These are phyloP conservation scores for Pleurotus tuber-regium DNA, from an alignment of 768 basidiomycete genomes.

Conservation along the genomic window DNA sequence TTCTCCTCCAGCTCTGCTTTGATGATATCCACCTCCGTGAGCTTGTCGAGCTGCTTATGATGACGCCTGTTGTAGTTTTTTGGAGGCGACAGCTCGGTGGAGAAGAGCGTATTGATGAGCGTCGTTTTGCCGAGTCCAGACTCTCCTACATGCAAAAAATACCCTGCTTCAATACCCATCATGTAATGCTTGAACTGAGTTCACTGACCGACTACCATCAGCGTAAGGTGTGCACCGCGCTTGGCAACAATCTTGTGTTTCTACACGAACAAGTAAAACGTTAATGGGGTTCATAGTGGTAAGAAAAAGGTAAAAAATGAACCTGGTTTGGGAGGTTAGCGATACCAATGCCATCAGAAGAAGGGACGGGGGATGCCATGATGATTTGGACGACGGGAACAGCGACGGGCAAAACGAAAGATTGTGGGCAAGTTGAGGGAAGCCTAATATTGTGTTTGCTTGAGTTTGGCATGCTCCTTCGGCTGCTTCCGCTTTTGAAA, in stretches of 20 bases:
- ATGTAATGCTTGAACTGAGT: not conserved
- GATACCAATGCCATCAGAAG: conserved; percentile 84
- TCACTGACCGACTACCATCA: conserved; percentile 95
- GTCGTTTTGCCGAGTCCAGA: conserved; percentile 97
- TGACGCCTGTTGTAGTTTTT: conserved; percentile 91
- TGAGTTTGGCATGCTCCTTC: conserved; percentile 1
- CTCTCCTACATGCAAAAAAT: conserved; percentile 59
- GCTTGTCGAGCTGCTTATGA: conserved; percentile 96
- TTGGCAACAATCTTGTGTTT: conserved; percentile 99
- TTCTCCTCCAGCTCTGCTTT: conserved; percentile 99
- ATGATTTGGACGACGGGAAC: conserved; percentile 20
- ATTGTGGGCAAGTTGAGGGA: conserved; percentile 16
- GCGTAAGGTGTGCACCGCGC: conserved; percentile 94
- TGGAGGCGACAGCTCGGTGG: conserved; percentile 88
- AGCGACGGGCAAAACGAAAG: conserved; percentile 22
- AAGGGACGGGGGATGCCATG: conserved; percentile 45
- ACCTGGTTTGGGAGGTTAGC: conserved; percentile 99
- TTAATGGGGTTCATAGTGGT: not conserved
- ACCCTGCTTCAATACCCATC: not conserved
- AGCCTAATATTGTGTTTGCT: conserved; percentile 1
- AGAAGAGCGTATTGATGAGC: conserved; percentile 98
- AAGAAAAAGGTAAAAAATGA: conserved; percentile 19
- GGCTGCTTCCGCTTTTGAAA: not conserved
- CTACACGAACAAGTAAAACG: conserved; percentile 43
- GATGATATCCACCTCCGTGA: conserved; percentile 98